Evolutionary conservation across 2,329 filamentous ascomycete genomes (phyloP), one percentile per base, ranked within the genome.

Genomic region (Keithomyces neogunnii): DNA sequence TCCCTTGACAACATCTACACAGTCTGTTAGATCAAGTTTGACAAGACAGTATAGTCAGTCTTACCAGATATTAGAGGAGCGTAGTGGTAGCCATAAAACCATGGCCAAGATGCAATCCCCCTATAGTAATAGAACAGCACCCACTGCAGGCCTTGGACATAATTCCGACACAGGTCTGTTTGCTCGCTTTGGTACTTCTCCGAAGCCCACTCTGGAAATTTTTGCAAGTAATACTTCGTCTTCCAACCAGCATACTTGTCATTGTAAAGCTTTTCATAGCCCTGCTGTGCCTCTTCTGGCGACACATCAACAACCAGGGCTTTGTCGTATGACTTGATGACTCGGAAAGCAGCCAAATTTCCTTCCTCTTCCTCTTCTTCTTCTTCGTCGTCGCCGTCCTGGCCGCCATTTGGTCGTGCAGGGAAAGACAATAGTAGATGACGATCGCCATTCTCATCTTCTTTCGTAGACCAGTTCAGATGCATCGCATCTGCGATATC

Each of bases 101-200:
- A 99, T 11, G 93, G 90, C 93, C 93, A 99, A 10, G 92, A 97
- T 13, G 89, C 93, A 54, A 99, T 93, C 55, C 93, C 93, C 50
- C 86, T 85, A 71, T 99, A 99, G 70, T 99, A 99, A 73, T 99
- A 99, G 69, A 86, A 96, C 47, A 99, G 75, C 43, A 99, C 93
- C 95, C 93, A 99, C 67, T 99, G 93, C 54, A 99, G 73, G 55
- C 93, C 93, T 70, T 99, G 89, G 5, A 99, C 90, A 62, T 99
- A 99, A 69, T 97, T 99, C 69, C 97, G 90, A 30, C 89, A 86
- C 54, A 99, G 75, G 57, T 86, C 85, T 50, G 76, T 84, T 63
- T 97, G 77, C 67, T 95, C 89, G 40, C 82, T 61, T 19, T 73
- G 82, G 57, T 92, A 85, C 60, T 89, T 86, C 46, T 89, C 85